Conservation (phyloP, 192 early-diverging fungal species). For the Linnemannia hyalina region DNA sequence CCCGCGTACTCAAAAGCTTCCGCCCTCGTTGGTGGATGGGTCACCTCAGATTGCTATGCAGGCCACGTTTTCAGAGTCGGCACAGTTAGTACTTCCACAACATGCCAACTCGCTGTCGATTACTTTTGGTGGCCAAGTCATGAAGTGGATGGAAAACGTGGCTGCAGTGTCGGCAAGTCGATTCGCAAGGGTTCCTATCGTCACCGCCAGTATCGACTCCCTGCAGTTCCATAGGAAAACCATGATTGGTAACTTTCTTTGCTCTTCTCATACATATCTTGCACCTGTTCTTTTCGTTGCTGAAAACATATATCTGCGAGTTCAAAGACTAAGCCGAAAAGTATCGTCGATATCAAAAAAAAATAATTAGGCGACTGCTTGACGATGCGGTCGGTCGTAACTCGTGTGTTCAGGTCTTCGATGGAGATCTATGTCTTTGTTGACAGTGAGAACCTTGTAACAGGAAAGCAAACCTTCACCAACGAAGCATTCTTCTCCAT, state of each 20-base stretch:
- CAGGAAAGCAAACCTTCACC: constrained; percentile 68
- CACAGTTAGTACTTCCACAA: constrained; percentile 78
- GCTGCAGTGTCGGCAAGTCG: constrained; percentile 70
- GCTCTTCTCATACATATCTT: neutral
- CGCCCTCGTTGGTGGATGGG: constrained; percentile 13
- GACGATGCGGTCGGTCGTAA: constrained; percentile 67
- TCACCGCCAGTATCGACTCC: constrained; percentile 74
- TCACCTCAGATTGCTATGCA: constrained; percentile 46
- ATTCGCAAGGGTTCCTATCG: constrained; percentile 63
- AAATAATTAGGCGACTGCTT: constrained; percentile 53
- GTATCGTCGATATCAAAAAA: neutral
- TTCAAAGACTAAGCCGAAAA: constrained; percentile 9
- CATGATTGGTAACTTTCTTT: constrained; percentile 54
- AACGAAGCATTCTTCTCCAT: constrained; percentile 74
- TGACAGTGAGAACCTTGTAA: constrained; percentile 65
- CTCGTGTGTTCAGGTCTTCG: constrained; percentile 65
- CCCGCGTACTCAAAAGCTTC: constrained; percentile 2
- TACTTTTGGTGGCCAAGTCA: constrained; percentile 81
- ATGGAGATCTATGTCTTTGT: constrained; percentile 71
- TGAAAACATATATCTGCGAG: neutral
- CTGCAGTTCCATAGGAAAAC: constrained; percentile 68
- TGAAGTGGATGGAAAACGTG: constrained; percentile 80
- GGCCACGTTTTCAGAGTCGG: constrained; percentile 70
- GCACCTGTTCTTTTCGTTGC: neutral
- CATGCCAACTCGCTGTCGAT: constrained; percentile 77